Percentiles rank a stretch among this genome's conserved stretches.
phyloP scores from a whole-genome alignment of 1,284 basidiomycete species.

The Tremellales sp. region DNA sequence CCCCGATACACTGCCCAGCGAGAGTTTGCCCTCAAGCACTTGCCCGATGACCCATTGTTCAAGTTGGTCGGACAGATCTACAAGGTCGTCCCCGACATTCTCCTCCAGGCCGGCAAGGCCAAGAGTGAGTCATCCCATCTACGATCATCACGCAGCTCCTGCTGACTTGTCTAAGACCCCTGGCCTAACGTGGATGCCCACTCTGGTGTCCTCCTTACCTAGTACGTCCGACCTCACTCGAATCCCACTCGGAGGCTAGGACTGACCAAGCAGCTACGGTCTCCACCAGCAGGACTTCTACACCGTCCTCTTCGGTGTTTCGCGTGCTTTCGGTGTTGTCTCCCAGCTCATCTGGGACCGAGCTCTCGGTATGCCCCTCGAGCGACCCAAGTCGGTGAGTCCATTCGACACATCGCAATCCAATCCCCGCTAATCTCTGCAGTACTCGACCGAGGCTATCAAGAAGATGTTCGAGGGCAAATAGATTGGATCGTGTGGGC shows the following conservation, averaged over 20 bases:
- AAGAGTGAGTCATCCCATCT: slow-evolving; percentile 66
- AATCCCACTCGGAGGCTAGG: background rate
- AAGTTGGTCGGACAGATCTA: slow-evolving; percentile 90
- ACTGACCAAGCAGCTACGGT: slow-evolving; percentile 46
- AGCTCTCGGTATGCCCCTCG: slow-evolving; percentile 66
- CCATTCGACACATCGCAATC: background rate
- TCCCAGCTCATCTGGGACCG: slow-evolving; percentile 93
- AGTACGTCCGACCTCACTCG: slow-evolving; percentile 51
- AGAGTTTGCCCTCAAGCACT: slow-evolving; percentile 86
- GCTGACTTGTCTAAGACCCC: slow-evolving; percentile 43
- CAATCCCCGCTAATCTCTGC: background rate
- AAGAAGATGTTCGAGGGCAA: slow-evolving; percentile 48
- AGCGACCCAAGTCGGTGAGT: slow-evolving; percentile 50
- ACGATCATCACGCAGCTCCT: background rate
- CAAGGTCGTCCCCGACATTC: slow-evolving; percentile 86
- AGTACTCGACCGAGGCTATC: slow-evolving; percentile 49
- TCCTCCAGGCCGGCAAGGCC: slow-evolving; percentile 89
- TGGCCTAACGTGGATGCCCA: slow-evolving; percentile 89
- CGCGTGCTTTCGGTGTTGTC: slow-evolving; percentile 83
- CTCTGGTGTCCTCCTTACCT: slow-evolving; percentile 87
- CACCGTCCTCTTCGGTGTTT: slow-evolving; percentile 95
- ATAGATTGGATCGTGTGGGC: slow-evolving; percentile 11
- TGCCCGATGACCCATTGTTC: slow-evolving; percentile 83
- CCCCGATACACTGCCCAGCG: slow-evolving; percentile 94
- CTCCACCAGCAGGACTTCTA: slow-evolving; percentile 87